A percentile compares a stretch with the other conserved stretches of the same genome.
Conservation (phyloP, 2,329 filamentous ascomycete genomes). For the Trichoderma sp. region DNA sequence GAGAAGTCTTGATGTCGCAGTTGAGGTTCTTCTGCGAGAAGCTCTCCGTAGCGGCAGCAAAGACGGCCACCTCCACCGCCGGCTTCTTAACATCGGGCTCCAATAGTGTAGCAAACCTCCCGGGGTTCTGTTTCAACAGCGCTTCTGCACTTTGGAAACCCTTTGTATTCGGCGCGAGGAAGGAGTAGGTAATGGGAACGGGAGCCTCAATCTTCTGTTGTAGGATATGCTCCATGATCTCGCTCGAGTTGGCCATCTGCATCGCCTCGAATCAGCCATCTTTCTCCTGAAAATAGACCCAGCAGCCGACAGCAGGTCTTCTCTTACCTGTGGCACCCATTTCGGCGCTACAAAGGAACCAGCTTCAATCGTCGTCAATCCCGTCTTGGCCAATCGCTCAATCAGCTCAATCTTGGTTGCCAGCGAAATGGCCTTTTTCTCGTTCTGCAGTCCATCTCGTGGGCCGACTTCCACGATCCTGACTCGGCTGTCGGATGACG, state of each 20-base stretch:
- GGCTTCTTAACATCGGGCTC: conserved; percentile 43
- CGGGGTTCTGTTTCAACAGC: conserved; percentile 51
- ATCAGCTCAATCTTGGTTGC: conserved; percentile 76
- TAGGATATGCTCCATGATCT: conserved; percentile 69
- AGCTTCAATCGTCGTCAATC: conserved; percentile 71
- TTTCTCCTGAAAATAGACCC: background rate
- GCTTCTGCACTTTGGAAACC: conserved; percentile 63
- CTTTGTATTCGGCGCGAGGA: conserved; percentile 74
- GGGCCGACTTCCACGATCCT: conserved; percentile 80
- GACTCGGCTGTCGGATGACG: conserved; percentile 43
- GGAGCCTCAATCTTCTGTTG: conserved; percentile 53
- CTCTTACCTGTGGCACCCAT: conserved; percentile 73
- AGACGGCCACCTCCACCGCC: conserved; percentile 70
- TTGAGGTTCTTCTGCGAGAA: conserved; percentile 83
- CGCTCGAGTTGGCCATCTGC: conserved; percentile 75
- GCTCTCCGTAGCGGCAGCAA: conserved; percentile 76
- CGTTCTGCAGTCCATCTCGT: conserved; percentile 83
- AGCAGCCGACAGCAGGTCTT: no score
- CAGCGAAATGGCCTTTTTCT: conserved; percentile 67
- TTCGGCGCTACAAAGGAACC: conserved; percentile 81
- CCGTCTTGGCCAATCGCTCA: conserved; percentile 63
- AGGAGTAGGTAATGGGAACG: conserved; percentile 67
- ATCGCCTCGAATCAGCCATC: conserved; percentile 19
- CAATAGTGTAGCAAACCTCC: conserved; percentile 50
- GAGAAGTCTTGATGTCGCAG: conserved; percentile 71